These are phyloP conservation scores for Nannochloropsis salina DNA, from an alignment of 108 stramenopile genomes.

Conservation along the genomic window DNA sequence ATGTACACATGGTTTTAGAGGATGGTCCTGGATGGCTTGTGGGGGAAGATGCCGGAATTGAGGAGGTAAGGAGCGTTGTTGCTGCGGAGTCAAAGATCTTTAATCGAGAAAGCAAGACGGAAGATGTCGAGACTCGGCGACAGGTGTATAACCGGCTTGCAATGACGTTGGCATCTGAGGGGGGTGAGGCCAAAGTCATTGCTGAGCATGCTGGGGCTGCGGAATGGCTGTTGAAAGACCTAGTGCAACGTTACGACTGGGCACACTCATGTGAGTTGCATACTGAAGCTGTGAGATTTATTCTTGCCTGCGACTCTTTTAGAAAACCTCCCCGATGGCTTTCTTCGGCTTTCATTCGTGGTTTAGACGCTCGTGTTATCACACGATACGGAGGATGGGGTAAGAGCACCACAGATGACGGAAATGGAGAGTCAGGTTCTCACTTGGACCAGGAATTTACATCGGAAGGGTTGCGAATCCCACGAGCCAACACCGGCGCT, in stretches of 20 bases:
- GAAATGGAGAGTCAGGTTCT: background rate
- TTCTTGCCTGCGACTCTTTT: background rate
- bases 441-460: background rate
- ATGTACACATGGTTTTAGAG: background rate
- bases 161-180: background rate
- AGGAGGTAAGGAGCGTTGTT: background rate
- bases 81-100: no score
- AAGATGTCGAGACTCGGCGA: background rate
- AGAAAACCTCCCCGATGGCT: background rate
- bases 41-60: background rate
- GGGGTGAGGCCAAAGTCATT: background rate
- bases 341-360: background rate
- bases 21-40: constrained; percentile 1
- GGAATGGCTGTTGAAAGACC: background rate
- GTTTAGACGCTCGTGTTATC: background rate
- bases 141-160: background rate
- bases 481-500: background rate
- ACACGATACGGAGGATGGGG: background rate
- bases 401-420: background rate
- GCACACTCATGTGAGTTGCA: background rate
- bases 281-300: background rate
- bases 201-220: background rate
- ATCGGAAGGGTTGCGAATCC: background rate
- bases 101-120: background rate
- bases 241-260: background rate